Evolutionary conservation across 805 yeast genomes (phyloP), one percentile per base, ranked within the genome.

Genomic region (Kodamaea nitidulidarum): DNA sequence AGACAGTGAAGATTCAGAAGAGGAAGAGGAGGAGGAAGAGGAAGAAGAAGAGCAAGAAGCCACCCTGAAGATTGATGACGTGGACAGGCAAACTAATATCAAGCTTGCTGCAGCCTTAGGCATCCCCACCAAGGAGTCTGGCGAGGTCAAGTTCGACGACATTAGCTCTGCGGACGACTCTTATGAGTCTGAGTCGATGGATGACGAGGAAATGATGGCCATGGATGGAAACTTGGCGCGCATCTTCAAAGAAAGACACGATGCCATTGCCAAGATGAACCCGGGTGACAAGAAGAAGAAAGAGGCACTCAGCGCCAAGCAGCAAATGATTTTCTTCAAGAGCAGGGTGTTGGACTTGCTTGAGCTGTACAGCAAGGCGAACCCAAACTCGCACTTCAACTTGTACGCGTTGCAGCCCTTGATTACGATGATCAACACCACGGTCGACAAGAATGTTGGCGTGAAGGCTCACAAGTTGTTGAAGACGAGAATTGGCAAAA

Each of bases 151-250:
- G 42, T 65, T 59, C 42, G 64, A 60, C 10, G 73, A 64, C 15
- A 45, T 67, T 34, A 57, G 55, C 28, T 60, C 67, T 5, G 30
- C 24, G 7, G 80, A 71, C 4, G 76, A 70, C 20, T 81, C 75
- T 20, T 85, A 81, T 37, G 95, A 85, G 48, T 63, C 70, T 0
- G 71, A 65, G 30, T 80, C 91, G 0, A 86, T 88, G 95, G 95
- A 90, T 44, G 97, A 90, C 60, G 96, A 90, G 51, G 88, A 88
- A 57, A 91, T 91, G 98, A 80, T 88, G 81, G 95, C 90, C 15
- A 75, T 91, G 51, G 98, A 91, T 56, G 84, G 73, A 15, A 93
- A 88, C 44, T 66, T 91, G 21, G 77, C 96, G 0, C 74, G 73
- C 39, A 91, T 91, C 40, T 91, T 91, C 72, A 78, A 83, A 52